These are phyloP conservation scores for Bisporella sp. DNA, from an alignment of 2,329 filamentous ascomycete species.

Conservation along the genomic window DNA sequence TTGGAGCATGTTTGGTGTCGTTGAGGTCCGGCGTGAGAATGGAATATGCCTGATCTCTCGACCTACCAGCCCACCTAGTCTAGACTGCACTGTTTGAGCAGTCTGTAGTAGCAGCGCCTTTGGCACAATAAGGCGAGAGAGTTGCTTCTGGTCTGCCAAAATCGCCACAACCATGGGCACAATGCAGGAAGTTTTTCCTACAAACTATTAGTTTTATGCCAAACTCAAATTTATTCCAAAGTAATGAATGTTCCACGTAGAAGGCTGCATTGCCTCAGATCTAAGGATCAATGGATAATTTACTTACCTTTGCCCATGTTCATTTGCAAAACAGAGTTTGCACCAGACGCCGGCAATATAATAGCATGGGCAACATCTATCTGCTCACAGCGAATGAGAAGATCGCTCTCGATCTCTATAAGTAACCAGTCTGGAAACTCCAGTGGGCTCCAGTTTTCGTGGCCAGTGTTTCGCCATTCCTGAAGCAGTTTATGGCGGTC, in stretches of 20 bases:
- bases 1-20: slow-evolving; percentile 23
- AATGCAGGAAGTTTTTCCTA: not conserved
- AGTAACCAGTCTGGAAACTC: slow-evolving; percentile 56
- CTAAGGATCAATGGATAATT: too few relatives aligned
- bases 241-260: too few relatives aligned
- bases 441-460: slow-evolving; percentile 27
- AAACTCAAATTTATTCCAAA: too few relatives aligned
- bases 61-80: not conserved
- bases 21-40: slow-evolving; percentile 37
- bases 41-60: slow-evolving; percentile 32
- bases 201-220: slow-evolving; percentile 1
- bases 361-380: slow-evolving; percentile 55
- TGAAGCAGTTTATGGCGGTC: slow-evolving; percentile 27
- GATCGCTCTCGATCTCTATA: slow-evolving; percentile 57
- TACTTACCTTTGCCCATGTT: slow-evolving; percentile 55
- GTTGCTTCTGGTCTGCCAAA: slow-evolving; percentile 1
- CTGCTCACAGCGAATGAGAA: slow-evolving; percentile 56
- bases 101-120: not conserved
- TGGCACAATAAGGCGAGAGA: not conserved
- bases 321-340: slow-evolving; percentile 57
- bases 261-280: too few relatives aligned
- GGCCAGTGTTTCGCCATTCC: slow-evolving; percentile 34
- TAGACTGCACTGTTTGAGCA: not conserved
- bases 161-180: not conserved
- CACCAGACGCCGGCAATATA: slow-evolving; percentile 41